Percentiles rank a stretch among this genome's conserved stretches.
These are phyloP conservation scores for Fusarium transvaalense DNA, from an alignment of 2,329 filamentous ascomycete genomes.

Conservation along the genomic window DNA sequence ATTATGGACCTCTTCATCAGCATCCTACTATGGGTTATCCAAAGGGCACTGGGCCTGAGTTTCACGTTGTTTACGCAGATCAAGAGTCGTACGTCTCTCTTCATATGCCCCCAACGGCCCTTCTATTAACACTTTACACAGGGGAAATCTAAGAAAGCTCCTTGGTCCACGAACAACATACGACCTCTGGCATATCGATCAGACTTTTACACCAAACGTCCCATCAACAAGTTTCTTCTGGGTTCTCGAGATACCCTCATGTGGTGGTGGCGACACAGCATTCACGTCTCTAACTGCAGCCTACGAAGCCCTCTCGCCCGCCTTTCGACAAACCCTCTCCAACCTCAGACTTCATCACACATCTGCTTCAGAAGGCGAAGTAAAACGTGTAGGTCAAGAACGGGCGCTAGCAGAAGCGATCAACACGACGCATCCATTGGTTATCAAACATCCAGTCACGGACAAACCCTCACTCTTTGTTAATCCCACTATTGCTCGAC, in stretches of 20 bases:
- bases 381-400: constrained; percentile 47
- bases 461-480: constrained; percentile 47
- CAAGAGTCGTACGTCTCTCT: constrained; percentile 45
- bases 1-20: constrained; percentile 51
- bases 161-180: constrained; percentile 47
- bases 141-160: constrained; percentile 48
- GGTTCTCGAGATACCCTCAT: constrained; percentile 49
- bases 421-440: constrained; percentile 47
- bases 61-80: constrained; percentile 52
- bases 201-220: constrained; percentile 51
- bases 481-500: constrained; percentile 50
- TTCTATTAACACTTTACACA: neutral
- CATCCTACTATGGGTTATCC: constrained; percentile 52
- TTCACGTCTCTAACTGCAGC: constrained; percentile 50
- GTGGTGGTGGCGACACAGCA: constrained; percentile 49
- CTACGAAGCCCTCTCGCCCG: constrained; percentile 48
- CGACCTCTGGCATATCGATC: constrained; percentile 52
- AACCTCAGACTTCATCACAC: constrained; percentile 36
- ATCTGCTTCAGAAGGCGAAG: constrained; percentile 50
- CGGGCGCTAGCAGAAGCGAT: constrained; percentile 49
- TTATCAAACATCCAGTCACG: constrained; percentile 50
- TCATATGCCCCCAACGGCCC: rapidly evolving
- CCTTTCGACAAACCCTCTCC: constrained; percentile 39
- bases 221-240: constrained; percentile 53
- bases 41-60: constrained; percentile 49